These are phyloP conservation scores for Batkoa obscura DNA, from an alignment of 371 early-diverging fungal genomes.

Conservation along the genomic window DNA sequence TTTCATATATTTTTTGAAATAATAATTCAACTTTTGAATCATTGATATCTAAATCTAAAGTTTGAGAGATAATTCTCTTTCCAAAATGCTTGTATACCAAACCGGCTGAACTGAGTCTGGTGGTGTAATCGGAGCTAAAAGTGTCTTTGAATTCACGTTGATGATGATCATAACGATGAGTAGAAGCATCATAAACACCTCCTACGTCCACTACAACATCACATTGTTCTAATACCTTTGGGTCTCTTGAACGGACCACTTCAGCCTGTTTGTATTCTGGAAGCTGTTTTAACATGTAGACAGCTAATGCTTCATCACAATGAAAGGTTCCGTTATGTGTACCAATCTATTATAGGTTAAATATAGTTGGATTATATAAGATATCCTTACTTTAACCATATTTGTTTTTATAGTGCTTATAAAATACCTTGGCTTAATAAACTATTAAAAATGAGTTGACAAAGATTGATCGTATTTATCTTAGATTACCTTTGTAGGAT, in stretches of 20 bases:
- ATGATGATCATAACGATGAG: conserved; percentile 87
- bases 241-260: conserved; percentile 78
- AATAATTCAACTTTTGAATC: conserved; percentile 36
- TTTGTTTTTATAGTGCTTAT: too few relatives aligned
- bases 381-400: too few relatives aligned
- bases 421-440: too few relatives aligned
- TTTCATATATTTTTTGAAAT: conserved; percentile 65
- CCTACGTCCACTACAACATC: conserved; percentile 97
- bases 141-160: conserved; percentile 88
- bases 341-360: background rate
- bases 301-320: conserved; percentile 92
- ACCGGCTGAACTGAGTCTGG: conserved; percentile 85
- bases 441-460: too few relatives aligned
- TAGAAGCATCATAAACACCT: conserved; percentile 70
- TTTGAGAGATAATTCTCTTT: conserved; percentile 42
- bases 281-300: conserved; percentile 61
- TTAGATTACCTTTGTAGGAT: too few relatives aligned
- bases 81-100: conserved; percentile 86
- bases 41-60: conserved; percentile 28
- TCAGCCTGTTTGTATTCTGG: conserved; percentile 45
- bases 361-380: too few relatives aligned
- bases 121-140: conserved; percentile 51
- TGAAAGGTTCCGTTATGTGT: conserved; percentile 50
- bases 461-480: too few relatives aligned
- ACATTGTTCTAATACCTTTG: conserved; percentile 49